Evolutionary conservation across 768 basidiomycete species (phyloP), one percentile per base, ranked within the genome.

Genomic region (Phanerochaete carnosa): DNA sequence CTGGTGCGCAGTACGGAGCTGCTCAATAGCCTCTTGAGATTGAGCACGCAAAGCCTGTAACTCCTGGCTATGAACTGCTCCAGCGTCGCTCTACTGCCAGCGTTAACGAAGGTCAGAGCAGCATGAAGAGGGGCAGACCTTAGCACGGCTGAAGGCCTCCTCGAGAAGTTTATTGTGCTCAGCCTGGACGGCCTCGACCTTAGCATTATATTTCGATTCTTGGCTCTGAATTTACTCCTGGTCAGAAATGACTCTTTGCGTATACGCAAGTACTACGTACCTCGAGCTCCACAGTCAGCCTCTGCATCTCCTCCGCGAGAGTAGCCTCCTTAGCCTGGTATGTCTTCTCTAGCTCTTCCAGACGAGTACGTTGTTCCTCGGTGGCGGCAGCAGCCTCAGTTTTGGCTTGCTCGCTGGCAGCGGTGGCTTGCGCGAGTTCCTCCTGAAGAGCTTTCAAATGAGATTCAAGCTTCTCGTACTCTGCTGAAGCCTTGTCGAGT

Each of bases 141-240:
- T 93, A 19, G 91, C 90, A 49, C 83, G 85, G 61, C 88, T 83
- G 70, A 92, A 92, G 3, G 87, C 88, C 59, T 90, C 84, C 63
- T 86, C 76, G 19, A 92, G 74, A 45, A 85, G 77, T 53, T 75
- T 73, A 15, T 79, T 78, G 62, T 91, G 87, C 64, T 92, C 88
- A 19, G 76, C 80, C 66, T 86, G 86, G 43, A 90, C 83, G 16
- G 68, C 80, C 13, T 86, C 83, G 26, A 93, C 82, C 71, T 87
- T 88, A 8, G 79, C 77, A 68, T 80, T 76, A 69, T 92, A 92
- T 53, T 85, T 78, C 23, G 81, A 74, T 69, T 91, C 89, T 77
- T 92, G 85, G 52, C 77, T 76, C 92, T 93, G 66, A 23, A 39
- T 43, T 37, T 63, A 35, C 13, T 5, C 5, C 22, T 12, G 43